phyloP scores from a whole-genome alignment of 345 rosid genomes.

The Arabis alpina region DNA sequence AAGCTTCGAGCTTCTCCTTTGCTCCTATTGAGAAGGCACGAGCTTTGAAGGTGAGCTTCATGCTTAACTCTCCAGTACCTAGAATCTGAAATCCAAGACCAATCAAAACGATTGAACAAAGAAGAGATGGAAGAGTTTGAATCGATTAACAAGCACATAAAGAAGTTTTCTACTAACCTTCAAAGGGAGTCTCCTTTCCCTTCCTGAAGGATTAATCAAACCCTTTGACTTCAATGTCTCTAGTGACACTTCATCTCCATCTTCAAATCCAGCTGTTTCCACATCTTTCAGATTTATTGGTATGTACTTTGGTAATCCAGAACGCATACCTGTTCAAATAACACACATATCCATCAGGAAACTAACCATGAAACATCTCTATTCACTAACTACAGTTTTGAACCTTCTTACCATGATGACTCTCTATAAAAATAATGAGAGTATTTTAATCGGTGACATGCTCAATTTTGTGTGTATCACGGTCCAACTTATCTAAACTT shows the following conservation, averaged over 20 bases:
- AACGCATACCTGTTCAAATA: constrained; percentile 72
- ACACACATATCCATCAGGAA: constrained; percentile 23
- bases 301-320: constrained; percentile 77
- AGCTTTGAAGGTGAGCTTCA: constrained; percentile 78
- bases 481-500: no score
- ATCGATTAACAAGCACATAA: background rate
- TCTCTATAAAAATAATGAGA: no score
- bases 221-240: constrained; percentile 75
- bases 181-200: constrained; percentile 89
- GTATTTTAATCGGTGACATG: no score
- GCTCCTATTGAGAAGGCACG: constrained; percentile 79
- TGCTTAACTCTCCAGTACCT: constrained; percentile 77
- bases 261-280: constrained; percentile 75
- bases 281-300: constrained; percentile 85
- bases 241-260: constrained; percentile 87
- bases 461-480: no score
- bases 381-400: constrained; percentile 8
- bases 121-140: background rate
- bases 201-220: constrained; percentile 92
- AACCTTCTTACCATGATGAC: background rate
- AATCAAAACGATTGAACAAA: background rate
- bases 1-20: constrained; percentile 82
- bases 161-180: constrained; percentile 53
- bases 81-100: constrained; percentile 58
- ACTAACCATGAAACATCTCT: constrained; percentile 10